phyloP scores from a whole-genome alignment of 2,329 filamentous ascomycete species.

The Trichophyton equinum region DNA sequence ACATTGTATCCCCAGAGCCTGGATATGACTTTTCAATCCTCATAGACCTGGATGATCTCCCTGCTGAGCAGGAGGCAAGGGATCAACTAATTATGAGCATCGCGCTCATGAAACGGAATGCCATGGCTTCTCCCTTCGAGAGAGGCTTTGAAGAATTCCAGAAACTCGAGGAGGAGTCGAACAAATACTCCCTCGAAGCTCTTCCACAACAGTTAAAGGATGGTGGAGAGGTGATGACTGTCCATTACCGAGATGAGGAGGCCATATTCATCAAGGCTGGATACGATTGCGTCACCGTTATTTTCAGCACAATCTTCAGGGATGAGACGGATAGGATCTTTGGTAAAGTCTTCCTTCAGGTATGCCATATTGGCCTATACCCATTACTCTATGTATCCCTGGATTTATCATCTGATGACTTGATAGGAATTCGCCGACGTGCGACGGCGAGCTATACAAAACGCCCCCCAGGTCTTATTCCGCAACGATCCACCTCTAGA shows the following conservation, averaged over 20 bases:
- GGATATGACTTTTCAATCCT: slow-evolving; percentile 94
- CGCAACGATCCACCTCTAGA: slow-evolving; percentile 88
- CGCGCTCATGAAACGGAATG: slow-evolving; percentile 89
- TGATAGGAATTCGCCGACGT: slow-evolving; percentile 84
- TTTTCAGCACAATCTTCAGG: slow-evolving; percentile 95
- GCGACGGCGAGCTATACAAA: slow-evolving; percentile 81
- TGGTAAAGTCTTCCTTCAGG: slow-evolving; percentile 91
- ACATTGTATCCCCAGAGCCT: slow-evolving; percentile 73
- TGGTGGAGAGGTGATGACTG: slow-evolving; percentile 84
- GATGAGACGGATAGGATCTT: slow-evolving; percentile 97
- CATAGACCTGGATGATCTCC: slow-evolving; percentile 78
- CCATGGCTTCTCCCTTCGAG: slow-evolving; percentile 97
- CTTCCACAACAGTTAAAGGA: slow-evolving; percentile 83
- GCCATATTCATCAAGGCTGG: slow-evolving; percentile 98
- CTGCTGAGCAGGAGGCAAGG: slow-evolving; percentile 68
- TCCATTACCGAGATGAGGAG: slow-evolving; percentile 97
- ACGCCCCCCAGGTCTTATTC: slow-evolving; percentile 95
- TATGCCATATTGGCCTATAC: slow-evolving; percentile 13
- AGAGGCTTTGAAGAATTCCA: slow-evolving; percentile 91
- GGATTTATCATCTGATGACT: not conserved
- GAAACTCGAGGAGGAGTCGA: slow-evolving; percentile 71
- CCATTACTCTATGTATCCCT: not conserved
- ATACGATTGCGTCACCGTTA: slow-evolving; percentile 93
- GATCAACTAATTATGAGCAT: slow-evolving; percentile 80
- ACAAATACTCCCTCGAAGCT: slow-evolving; percentile 84